These are phyloP conservation scores for Tolypocladium inflatum DNA, from an alignment of 2,329 filamentous ascomycete species.

Conservation along the genomic window DNA sequence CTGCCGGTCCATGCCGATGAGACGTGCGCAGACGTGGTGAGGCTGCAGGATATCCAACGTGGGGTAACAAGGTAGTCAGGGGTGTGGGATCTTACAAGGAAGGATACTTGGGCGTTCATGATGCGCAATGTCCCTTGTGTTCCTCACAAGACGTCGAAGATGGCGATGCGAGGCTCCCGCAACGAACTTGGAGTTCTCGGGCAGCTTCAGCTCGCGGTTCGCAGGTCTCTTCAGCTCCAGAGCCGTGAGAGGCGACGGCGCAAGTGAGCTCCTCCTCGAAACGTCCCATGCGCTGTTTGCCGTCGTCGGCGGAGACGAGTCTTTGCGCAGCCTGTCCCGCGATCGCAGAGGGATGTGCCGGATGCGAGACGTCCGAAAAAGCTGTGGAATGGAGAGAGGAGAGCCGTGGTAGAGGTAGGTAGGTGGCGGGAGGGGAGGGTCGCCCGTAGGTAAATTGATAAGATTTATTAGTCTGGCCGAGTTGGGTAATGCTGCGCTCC, in stretches of 20 bases:
- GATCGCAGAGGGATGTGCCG: not conserved
- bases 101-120: constrained; percentile 50
- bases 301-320: not conserved
- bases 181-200: not conserved
- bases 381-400: not conserved
- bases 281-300: not conserved
- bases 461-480: not conserved
- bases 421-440: not conserved
- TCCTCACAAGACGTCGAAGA: not conserved
- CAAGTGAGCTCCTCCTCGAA: not conserved
- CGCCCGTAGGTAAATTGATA: not conserved
- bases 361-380: not conserved
- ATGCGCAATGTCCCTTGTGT: constrained; percentile 8
- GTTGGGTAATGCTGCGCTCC: not conserved
- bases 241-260: not conserved
- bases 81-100: constrained; percentile 31
- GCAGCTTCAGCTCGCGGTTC: not conserved
- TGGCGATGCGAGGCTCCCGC: not conserved
- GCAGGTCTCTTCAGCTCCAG: not conserved
- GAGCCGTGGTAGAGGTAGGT: not conserved
- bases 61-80: not conserved
- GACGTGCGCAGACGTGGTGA: not conserved
- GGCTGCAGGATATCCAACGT: not conserved
- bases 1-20: constrained; percentile 6
- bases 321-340: not conserved